A percentile compares a stretch with the other conserved stretches of the same genome.
Conservation (phyloP, 495 filamentous ascomycete genomes). For the Aspergillus haitiensis region DNA sequence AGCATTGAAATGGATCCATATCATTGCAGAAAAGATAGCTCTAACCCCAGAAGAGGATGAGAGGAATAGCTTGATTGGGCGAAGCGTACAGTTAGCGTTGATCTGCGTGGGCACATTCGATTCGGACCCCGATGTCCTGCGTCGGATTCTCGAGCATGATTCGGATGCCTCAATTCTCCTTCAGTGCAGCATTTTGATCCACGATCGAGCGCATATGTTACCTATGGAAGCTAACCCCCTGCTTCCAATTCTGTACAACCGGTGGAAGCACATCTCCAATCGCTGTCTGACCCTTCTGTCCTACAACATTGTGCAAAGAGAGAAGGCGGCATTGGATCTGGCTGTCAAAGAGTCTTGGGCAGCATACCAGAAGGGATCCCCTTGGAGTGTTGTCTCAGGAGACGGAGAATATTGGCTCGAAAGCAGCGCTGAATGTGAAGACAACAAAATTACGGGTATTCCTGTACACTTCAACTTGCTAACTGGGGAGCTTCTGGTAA, state of each 20-base stretch:
- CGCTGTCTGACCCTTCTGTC: conserved; percentile 18
- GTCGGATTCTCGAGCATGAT: conserved; percentile 14
- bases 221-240: conserved; percentile 4
- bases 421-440: conserved; percentile 10
- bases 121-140: conserved; percentile 22
- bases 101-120: conserved; percentile 43
- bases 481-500: conserved; percentile 56
- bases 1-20: conserved; percentile 20
- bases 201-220: conserved; percentile 29
- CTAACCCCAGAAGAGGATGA: conserved; percentile 16
- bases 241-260: conserved; percentile 26
- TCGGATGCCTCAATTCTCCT: conserved; percentile 38
- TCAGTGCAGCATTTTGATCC: conserved; percentile 40
- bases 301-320: conserved; percentile 10
- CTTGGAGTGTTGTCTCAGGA: conserved; percentile 24
- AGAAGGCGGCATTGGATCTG: conserved; percentile 30
- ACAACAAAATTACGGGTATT: conserved; percentile 3
- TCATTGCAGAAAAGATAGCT: conserved; percentile 17
- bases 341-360: conserved; percentile 42
- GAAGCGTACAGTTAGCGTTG: conserved; percentile 32
- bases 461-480: conserved; percentile 55
- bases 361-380: conserved; percentile 27
- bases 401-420: conserved; percentile 10
- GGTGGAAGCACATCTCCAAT: conserved; percentile 33
- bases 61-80: conserved; percentile 26